Percentiles rank a stretch among this genome's conserved stretches.
Conservation (phyloP, 2,329 filamentous ascomycete species). For the Sarocladium oryzae region DNA sequence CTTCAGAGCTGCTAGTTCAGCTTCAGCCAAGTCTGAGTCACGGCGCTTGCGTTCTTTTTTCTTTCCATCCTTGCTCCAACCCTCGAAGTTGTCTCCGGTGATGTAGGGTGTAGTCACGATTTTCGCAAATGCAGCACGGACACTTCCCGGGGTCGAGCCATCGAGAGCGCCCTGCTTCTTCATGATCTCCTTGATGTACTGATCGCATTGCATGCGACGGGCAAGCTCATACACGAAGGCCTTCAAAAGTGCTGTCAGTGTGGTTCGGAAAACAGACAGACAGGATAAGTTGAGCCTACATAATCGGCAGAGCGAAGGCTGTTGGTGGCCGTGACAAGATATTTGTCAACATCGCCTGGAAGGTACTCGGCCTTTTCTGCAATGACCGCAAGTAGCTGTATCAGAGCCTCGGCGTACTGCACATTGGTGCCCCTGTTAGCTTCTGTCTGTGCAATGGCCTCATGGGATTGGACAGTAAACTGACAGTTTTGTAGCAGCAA, state of each 20-base stretch:
- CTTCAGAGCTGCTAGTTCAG: not conserved
- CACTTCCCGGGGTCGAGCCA: slow-evolving; percentile 20
- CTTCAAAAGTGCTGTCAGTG: too few species aligned
- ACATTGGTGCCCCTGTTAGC: not conserved
- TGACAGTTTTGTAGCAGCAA: slow-evolving; percentile 20
- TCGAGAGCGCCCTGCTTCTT: slow-evolving; percentile 23
- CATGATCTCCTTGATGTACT: slow-evolving; percentile 18
- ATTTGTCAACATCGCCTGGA: slow-evolving; percentile 21
- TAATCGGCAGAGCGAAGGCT: slow-evolving; percentile 22
- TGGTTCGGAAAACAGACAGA: too few species aligned
- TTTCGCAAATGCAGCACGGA: slow-evolving; percentile 20
- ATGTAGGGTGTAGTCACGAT: slow-evolving; percentile 22
- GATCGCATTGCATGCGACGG: slow-evolving; percentile 21
- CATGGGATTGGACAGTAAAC: not conserved
- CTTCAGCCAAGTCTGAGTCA: not conserved
- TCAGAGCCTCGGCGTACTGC: slow-evolving; percentile 23
- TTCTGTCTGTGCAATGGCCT: not conserved
- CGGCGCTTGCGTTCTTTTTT: not conserved
- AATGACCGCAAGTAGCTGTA: slow-evolving; percentile 19
- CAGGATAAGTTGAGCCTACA: slow-evolving; percentile 15
- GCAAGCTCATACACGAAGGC: slow-evolving; percentile 21
- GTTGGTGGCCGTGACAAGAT: slow-evolving; percentile 22
- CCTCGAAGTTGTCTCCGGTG: slow-evolving; percentile 22
- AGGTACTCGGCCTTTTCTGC: slow-evolving; percentile 19
- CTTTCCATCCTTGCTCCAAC: not conserved